A percentile compares a stretch with the other conserved stretches of the same genome.
Evolutionary conservation across 225 moss, liverwort and hornwort genomes (phyloP).

Genomic region (Sphagnum tenellum): DNA sequence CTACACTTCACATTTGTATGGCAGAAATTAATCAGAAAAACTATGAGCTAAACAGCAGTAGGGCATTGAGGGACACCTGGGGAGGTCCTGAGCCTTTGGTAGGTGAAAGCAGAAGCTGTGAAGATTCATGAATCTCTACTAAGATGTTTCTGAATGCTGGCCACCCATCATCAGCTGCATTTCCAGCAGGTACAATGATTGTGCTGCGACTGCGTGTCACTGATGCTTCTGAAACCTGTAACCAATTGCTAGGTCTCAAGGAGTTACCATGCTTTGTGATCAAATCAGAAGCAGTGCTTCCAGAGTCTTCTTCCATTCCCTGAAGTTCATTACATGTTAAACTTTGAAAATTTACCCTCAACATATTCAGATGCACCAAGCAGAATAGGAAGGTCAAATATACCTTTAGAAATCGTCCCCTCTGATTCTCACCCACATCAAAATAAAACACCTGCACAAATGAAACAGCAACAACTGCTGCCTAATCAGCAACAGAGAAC

Average conservation of each 20-base stretch:
- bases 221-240: slow-evolving; percentile 53
- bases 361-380: no score
- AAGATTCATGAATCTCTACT: slow-evolving; percentile 48
- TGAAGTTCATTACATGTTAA: no score
- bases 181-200: slow-evolving; percentile 54
- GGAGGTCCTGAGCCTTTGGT: slow-evolving; percentile 23
- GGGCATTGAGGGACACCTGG: slow-evolving; percentile 21
- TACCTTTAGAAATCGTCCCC: slow-evolving; percentile 58
- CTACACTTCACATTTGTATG: background rate
- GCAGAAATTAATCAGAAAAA: background rate
- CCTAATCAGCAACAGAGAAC: no score
- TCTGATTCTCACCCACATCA: slow-evolving; percentile 53
- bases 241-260: background rate
- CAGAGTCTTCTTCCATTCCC: no score
- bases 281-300: no score
- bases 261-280: background rate
- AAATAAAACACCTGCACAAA: slow-evolving; percentile 48
- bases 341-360: no score
- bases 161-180: slow-evolving; percentile 52
- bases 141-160: slow-evolving; percentile 47
- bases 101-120: slow-evolving; percentile 34
- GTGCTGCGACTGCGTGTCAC: slow-evolving; percentile 62
- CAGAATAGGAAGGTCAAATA: background rate
- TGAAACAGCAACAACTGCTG: no score
- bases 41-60: background rate